These are phyloP conservation scores for Iris pallida DNA, from an alignment of 116 monocot genomes.

Conservation along the genomic window DNA sequence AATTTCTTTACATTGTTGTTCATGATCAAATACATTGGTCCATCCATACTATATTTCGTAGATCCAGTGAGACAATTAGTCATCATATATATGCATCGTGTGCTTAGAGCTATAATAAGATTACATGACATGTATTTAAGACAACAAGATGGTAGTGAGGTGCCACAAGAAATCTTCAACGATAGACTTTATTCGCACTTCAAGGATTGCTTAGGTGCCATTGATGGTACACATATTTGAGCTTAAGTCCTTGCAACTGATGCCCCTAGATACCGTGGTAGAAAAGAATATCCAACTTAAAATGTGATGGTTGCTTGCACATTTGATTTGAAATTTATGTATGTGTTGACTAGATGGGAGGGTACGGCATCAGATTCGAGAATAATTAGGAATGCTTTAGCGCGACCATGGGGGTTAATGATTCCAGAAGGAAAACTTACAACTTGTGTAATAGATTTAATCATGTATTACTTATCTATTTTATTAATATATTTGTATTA, in stretches of 20 bases:
- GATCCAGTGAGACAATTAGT: background rate
- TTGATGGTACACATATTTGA: slow-evolving; percentile 4
- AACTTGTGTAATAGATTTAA: no score
- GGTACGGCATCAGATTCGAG: background rate
- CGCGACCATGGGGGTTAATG: no score
- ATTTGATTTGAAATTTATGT: slow-evolving; percentile 1
- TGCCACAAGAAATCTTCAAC: background rate
- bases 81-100: background rate
- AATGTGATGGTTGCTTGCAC: background rate
- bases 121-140: background rate
- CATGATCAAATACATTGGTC: background rate
- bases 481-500: background rate
- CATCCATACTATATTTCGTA: background rate
- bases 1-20: background rate
- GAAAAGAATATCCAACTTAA: background rate
- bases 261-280: background rate
- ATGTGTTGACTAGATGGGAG: background rate
- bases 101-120: background rate
- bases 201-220: background rate
- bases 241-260: background rate
- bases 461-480: background rate
- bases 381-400: background rate
- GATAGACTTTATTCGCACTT: background rate
- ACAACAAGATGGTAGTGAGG: background rate
- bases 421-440: background rate